Conservation (phyloP, 1,139 yeast species). For the Hansenula sp. region DNA sequence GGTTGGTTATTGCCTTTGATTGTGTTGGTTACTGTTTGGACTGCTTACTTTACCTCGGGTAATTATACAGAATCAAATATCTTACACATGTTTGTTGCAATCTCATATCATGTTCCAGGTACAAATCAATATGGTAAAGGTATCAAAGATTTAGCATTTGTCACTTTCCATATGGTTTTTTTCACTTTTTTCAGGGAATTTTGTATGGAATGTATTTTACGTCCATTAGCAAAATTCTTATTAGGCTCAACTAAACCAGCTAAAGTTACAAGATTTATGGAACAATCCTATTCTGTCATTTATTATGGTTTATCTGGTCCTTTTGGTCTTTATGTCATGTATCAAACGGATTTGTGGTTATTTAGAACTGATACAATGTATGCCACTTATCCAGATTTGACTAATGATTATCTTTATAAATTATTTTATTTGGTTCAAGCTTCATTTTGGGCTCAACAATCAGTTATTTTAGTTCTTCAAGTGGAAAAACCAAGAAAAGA, state of each 20-base stretch:
- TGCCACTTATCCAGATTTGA: conserved; percentile 74
- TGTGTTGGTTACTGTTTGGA: conserved; percentile 34
- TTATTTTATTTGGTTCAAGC: conserved; percentile 88
- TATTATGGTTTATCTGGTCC: conserved; percentile 85
- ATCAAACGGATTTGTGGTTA: conserved; percentile 77
- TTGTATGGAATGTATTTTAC: conserved; percentile 74
- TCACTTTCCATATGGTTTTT: conserved; percentile 73
- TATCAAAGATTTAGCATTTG: conserved; percentile 72
- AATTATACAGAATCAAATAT: conserved; percentile 54
- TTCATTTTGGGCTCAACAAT: conserved; percentile 96
- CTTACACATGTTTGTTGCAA: conserved; percentile 58
- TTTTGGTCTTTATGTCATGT: conserved; percentile 86
- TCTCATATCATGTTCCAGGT: conserved; percentile 57
- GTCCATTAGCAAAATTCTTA: conserved; percentile 60
- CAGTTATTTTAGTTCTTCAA: conserved; percentile 73
- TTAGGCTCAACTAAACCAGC: conserved; percentile 53
- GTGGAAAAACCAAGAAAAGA: conserved; percentile 95
- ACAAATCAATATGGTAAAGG: conserved; percentile 74
- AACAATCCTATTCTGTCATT: conserved; percentile 80
- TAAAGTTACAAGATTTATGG: conserved; percentile 80
- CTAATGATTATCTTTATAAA: conserved; percentile 69
- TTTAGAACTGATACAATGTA: conserved; percentile 84
- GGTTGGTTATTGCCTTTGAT: conserved; percentile 77
- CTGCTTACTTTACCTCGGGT: conserved; percentile 44
- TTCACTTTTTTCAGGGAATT: conserved; percentile 92